Evolutionary conservation across 305 asterid species (phyloP), one percentile per base, ranked within the genome.

Genomic region (Fraxinus angustifolia): DNA sequence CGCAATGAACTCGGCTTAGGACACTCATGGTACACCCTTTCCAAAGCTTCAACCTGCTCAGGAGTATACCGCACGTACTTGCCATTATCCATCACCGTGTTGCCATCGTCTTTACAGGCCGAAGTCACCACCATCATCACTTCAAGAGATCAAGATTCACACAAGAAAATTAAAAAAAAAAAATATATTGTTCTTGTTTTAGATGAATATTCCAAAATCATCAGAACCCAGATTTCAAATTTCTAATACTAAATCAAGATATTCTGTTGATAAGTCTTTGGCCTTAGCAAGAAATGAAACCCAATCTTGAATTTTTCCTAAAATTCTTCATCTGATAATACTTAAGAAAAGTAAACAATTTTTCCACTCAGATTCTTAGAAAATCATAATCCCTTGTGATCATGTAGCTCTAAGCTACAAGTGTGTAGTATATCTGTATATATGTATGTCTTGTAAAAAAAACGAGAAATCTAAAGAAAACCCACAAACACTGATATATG

Each of bases 51-150:
- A 60, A 96, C 97, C 88, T 96, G 99, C 89, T 96, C 99, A 1
- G 98, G 99, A 23, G 98, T 94, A 90, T 96, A 96, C 88, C 99
- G 82, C 21, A 96, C 98, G 82, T 96, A 94, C 84, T 96, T 96
- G 30, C 99, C 99, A 53, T 90, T 93, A 42, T 96, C 99, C 79
- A 91, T 1, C 78, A 83, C 94, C 93, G 91, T 87, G 80, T 88
- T 93, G n/a, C 89, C 71, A 71, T 86, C 86, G 76, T 91, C 94
- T 80, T 91, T 95, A 85, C 91, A 85, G 86, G 86, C 45, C 53
- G 98, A 91, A 12, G 89, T 88, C 88, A 91, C 97, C 86, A 93
- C 94, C 95, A 91, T 89, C 97, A 90, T 92, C 79, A 77, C 95
- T 91, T 88, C 87, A 88, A 85, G 6, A 82, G 30, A 80, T 80